These are phyloP conservation scores for Penicillium riverlandense DNA, from an alignment of 495 filamentous ascomycete genomes.

Conservation along the genomic window DNA sequence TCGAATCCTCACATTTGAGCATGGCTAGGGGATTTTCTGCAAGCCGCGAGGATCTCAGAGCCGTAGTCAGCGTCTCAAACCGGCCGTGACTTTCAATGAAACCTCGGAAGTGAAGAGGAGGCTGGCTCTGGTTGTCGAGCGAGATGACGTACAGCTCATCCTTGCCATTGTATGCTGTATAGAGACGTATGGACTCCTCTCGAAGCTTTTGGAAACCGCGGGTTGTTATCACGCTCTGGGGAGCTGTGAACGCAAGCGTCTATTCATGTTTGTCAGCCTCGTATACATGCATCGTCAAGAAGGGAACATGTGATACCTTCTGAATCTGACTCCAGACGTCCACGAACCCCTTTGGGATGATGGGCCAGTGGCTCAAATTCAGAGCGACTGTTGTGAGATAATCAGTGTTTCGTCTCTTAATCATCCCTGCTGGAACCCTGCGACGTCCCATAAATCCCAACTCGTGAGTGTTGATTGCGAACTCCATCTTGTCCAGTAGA, in stretches of 20 bases:
- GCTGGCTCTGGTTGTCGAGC: conserved; percentile 1
- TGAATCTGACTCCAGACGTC: not conserved
- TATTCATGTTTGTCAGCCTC: too few species aligned
- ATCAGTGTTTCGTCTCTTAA: conserved; percentile 5
- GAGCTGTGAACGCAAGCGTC: too few species aligned
- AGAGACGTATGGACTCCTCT: not conserved
- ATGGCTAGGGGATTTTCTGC: not conserved
- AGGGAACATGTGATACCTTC: not conserved
- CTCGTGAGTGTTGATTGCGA: not conserved
- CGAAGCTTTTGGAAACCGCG: not conserved
- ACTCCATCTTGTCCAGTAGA: not conserved
- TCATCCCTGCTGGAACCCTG: not conserved
- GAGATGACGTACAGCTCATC: conserved; percentile 6
- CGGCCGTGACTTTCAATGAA: not conserved
- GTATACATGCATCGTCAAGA: not conserved
- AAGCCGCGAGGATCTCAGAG: not conserved
- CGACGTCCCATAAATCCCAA: not conserved
- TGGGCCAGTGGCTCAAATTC: conserved; percentile 4
- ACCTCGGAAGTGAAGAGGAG: not conserved
- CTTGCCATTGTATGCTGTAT: conserved; percentile 4
- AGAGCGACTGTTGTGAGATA: conserved; percentile 3
- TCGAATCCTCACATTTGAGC: not conserved
- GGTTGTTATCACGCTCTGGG: too few species aligned
- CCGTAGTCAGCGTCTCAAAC: not conserved
- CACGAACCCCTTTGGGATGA: not conserved